Base-by-base conservation (phyloP, 2,329 filamentous ascomycete species). In the Fusarium albosuccineum region DNA sequence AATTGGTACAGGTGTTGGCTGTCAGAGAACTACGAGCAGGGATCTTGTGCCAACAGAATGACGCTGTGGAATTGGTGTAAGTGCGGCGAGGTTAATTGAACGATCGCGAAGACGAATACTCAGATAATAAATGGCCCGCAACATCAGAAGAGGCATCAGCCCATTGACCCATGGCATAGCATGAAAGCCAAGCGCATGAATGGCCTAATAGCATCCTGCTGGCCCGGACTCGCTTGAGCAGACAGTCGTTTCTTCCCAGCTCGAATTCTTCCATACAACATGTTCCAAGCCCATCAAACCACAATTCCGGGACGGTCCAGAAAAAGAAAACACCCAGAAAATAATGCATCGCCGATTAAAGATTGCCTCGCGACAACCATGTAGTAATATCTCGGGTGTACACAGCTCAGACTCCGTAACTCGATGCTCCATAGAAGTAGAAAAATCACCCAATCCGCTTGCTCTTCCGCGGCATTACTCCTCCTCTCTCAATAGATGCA, bases 361-460 rank as follows among this genome's bases (percentile, higher is more conserved):
- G 56, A 42, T 33, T 26, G 44, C 50, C 56, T 57, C 59, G 57
- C 39, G 52, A 57, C 51, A 51, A 65, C 33, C 45, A 37, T 17
- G 45, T 58, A 60, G 44, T 57, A 10, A 33, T 10, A 57, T 48
- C 36, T 42, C 17, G 8, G 33, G 48, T 37, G n/a, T 65, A 54
- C 42, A 68, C 53, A 17, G 22, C 46, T 55, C 34, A 49, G 49
- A 64, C 66, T 64, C 66, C 53, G 37, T 41, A 67, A 49, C 39
- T 56, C 52, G 41, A 46, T 51, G 48, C 27, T 46, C 26, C 13
- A n/a, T 50, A 39, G 13, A 42, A 57, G 42, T 64, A 67, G 16
- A 63, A 37, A 60, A 42, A 45, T 39, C 33, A 14, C 11, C 29
- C 59, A 27, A 16, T 39, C 37, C 27, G 37, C 33, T 55, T 42